Evolutionary conservation across 495 filamentous ascomycete species (phyloP).

Genomic region (Lasiosphaeria hispida): DNA sequence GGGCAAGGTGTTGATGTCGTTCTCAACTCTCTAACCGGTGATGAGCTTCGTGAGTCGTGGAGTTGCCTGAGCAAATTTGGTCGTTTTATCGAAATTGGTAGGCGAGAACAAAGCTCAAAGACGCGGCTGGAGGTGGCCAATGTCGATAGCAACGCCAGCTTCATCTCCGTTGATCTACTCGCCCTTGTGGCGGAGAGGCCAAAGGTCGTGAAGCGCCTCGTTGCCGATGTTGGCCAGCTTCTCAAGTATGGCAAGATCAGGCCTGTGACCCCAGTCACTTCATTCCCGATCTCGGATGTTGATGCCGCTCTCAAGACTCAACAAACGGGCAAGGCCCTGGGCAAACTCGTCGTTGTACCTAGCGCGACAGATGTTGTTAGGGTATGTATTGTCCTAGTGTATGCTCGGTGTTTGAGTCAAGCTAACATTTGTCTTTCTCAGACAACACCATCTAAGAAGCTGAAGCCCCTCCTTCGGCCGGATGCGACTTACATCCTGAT

Average conservation of each 20-base stretch:
- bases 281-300: slow-evolving; percentile 51
- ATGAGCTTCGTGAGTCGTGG: slow-evolving; percentile 46
- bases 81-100: slow-evolving; percentile 46
- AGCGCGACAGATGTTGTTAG: slow-evolving; percentile 40
- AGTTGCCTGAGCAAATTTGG: slow-evolving; percentile 48
- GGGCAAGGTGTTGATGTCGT: slow-evolving; percentile 62
- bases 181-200: slow-evolving; percentile 40
- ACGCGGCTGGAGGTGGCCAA: slow-evolving; percentile 40
- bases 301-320: slow-evolving; percentile 56
- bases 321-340: slow-evolving; percentile 53
- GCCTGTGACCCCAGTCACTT: slow-evolving; percentile 40
- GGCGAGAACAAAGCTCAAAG: slow-evolving; percentile 39
- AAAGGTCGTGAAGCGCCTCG: slow-evolving; percentile 35
- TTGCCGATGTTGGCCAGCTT: slow-evolving; percentile 42
- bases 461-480: slow-evolving; percentile 35
- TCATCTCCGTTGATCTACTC: slow-evolving; percentile 49
- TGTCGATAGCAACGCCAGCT: slow-evolving; percentile 45
- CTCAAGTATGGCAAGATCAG: slow-evolving; percentile 40
- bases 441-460: slow-evolving; percentile 33
- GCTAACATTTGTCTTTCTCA: slow-evolving; percentile 7
- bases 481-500: slow-evolving; percentile 59
- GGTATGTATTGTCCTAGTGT: slow-evolving; percentile 15
- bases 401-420: neutral
- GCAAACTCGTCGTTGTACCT: slow-evolving; percentile 56
- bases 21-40: slow-evolving; percentile 56